Conservation (phyloP, 2,329 filamentous ascomycete species). For the Pseudocercospora fuligena region DNA sequence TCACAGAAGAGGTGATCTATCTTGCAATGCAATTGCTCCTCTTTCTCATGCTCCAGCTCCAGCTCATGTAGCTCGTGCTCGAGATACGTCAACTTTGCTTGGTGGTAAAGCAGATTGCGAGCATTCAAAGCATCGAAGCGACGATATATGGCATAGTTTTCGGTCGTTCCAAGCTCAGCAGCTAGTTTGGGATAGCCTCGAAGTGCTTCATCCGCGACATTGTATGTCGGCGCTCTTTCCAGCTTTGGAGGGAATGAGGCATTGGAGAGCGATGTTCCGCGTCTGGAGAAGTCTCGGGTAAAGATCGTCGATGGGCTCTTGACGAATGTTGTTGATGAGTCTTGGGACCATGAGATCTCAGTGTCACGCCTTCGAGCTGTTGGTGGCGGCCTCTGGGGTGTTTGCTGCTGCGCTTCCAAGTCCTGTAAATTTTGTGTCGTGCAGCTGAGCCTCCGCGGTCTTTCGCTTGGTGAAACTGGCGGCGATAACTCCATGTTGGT, state of each 20-base stretch:
- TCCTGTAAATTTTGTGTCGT: constrained; percentile 1
- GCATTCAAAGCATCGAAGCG: constrained; percentile 33
- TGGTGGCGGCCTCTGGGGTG: neutral
- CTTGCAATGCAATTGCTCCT: constrained; percentile 27
- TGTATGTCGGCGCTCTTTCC: constrained; percentile 19
- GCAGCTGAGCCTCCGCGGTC: constrained; percentile 7
- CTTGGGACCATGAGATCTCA: constrained; percentile 12
- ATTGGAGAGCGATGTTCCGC: constrained; percentile 18
- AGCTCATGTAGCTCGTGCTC: constrained; percentile 33
- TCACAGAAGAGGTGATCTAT: constrained; percentile 25
- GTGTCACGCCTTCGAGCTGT: constrained; percentile 12
- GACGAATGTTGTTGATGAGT: constrained; percentile 12
- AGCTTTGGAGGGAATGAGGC: constrained; percentile 14
- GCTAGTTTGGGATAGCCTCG: constrained; percentile 32
- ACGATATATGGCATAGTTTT: constrained; percentile 32
- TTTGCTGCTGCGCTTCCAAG: constrained; percentile 11
- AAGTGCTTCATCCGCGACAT: constrained; percentile 24
- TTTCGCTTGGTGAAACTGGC: neutral
- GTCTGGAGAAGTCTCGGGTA: constrained; percentile 14
- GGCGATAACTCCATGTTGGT: constrained; percentile 2
- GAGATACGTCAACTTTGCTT: constrained; percentile 33
- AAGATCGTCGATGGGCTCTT: constrained; percentile 9
- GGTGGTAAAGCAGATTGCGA: constrained; percentile 35
- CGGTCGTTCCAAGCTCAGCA: constrained; percentile 23
- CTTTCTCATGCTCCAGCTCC: constrained; percentile 21